Evolutionary conservation across 139 green algal species (phyloP), one percentile per base, ranked within the genome.

Genomic region (Trebouxia sp.): DNA sequence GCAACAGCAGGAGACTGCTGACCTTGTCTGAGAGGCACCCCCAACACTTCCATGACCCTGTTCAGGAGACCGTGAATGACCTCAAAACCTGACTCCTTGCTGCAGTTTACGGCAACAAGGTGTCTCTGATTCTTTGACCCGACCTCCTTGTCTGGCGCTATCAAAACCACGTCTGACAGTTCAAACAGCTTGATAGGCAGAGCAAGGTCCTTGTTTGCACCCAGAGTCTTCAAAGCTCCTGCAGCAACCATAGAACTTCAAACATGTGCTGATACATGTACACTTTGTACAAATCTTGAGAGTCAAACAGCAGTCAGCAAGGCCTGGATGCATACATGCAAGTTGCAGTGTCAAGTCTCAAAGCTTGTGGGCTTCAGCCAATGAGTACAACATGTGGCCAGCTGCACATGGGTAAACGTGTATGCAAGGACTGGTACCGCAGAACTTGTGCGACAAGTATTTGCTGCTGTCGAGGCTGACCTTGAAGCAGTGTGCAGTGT

Each of bases 161-260:
- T 39, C 72, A 97, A 78, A 30, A 97, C 85, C 6, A 97, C 94
- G 77, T 98, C 94, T 14, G 83, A 91, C 11, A 97, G 83, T 89
- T 99, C 97, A 84, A 99, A 99, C 58, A 99, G 89, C 84, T 91
- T 89, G 22, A 98, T 79, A 10, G 97, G 97, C 78, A 99, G 87
- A 17, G 96, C 89, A 22, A 92, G 89, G 62, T 98, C 91, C 80
- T 95, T 97, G 89, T 98, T 99, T 56, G 94, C 88, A 7, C 87
- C 94, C 47, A 99, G 83, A 22, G 97, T 99, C 85, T 99, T 99
- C 47, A 99, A 91, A 32, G 92, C 89, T 38, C 87, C 88, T 80
- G 82, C 84, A 78, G 0, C 17, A 20, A 32, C 15, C 24, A 76
- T 91, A 14, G 88, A 85, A 41, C 91, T 84, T 58, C 84, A 92